Conservation (phyloP, 2,329 filamentous ascomycete species). For the Aspergillus sp. region DNA sequence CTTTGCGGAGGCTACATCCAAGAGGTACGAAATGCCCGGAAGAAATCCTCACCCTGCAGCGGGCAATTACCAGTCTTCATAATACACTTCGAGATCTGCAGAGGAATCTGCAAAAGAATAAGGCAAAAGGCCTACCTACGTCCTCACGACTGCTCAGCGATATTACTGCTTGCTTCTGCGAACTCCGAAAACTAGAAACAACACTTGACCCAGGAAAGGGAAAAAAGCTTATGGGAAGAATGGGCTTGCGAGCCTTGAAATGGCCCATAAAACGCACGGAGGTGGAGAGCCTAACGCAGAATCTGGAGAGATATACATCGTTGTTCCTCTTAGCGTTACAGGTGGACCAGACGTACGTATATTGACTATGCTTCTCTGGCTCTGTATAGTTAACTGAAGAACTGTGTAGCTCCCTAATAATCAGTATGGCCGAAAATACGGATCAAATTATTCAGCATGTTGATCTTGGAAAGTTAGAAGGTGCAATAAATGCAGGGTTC, state of each 20-base stretch:
- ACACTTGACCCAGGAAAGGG: constrained; percentile 3
- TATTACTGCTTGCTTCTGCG: constrained; percentile 12
- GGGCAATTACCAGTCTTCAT: constrained; percentile 10
- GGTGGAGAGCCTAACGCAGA: constrained; percentile 17
- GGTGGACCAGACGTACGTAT: constrained; percentile 24
- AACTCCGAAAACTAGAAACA: constrained; percentile 10
- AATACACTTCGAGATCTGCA: constrained; percentile 15
- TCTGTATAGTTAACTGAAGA: neutral
- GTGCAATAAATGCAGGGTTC: constrained; percentile 12
- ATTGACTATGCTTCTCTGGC: neutral
- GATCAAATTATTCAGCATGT: constrained; percentile 10
- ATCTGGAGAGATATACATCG: constrained; percentile 23
- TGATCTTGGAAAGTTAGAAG: constrained; percentile 13
- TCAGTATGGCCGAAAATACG: neutral
- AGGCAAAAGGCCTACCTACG: constrained; percentile 4
- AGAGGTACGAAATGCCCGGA: constrained; percentile 23
- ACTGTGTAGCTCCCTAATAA: neutral
- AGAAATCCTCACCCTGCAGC: constrained; percentile 19
- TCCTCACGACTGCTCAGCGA: constrained; percentile 8
- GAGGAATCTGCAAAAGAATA: constrained; percentile 11
- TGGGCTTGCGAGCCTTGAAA: constrained; percentile 26
- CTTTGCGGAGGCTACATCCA: constrained; percentile 22
- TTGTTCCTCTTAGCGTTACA: constrained; percentile 25
- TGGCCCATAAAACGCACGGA: constrained; percentile 29
- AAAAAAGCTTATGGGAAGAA: constrained; percentile 15